These are phyloP conservation scores for Kuraishia ogatae DNA, from an alignment of 805 yeast species.

Conservation along the genomic window DNA sequence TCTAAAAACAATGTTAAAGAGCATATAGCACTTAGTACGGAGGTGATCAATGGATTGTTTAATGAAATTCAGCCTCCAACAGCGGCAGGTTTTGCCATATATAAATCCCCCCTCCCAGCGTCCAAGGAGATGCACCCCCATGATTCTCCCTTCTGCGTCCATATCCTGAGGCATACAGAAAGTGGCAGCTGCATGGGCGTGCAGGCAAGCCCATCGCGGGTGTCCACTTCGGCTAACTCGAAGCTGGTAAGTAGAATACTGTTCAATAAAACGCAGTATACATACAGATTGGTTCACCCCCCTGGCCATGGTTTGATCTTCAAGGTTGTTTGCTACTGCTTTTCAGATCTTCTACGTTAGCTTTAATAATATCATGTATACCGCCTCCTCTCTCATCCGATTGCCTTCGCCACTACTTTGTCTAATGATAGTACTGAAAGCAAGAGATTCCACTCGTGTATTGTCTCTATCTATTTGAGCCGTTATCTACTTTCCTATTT, in stretches of 20 bases:
- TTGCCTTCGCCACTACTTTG: no score
- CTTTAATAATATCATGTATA: no score
- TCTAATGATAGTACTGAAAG: no score
- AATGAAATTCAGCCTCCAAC: no score
- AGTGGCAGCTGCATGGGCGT: neutral
- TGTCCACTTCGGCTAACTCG: neutral
- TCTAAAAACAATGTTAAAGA: neutral
- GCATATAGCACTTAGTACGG: neutral
- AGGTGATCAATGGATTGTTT: no score
- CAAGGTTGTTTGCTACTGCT: no score
- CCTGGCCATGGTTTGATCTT: no score
- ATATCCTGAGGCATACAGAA: neutral
- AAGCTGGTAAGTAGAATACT: neutral
- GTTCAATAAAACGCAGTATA: no score
- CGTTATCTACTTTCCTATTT: neutral
- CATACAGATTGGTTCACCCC: no score
- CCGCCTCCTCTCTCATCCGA: no score
- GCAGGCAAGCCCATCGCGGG: neutral
- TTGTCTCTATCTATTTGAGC: neutral
- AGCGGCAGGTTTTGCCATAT: neutral
- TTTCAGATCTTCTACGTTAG: no score
- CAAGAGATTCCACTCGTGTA: no score
- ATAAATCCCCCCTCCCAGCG: neutral
- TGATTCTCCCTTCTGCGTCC: neutral
- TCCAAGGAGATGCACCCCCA: neutral